Evolutionary conservation across 257 asterid genomes (phyloP).

Genomic region (Lycium ferocissimum): DNA sequence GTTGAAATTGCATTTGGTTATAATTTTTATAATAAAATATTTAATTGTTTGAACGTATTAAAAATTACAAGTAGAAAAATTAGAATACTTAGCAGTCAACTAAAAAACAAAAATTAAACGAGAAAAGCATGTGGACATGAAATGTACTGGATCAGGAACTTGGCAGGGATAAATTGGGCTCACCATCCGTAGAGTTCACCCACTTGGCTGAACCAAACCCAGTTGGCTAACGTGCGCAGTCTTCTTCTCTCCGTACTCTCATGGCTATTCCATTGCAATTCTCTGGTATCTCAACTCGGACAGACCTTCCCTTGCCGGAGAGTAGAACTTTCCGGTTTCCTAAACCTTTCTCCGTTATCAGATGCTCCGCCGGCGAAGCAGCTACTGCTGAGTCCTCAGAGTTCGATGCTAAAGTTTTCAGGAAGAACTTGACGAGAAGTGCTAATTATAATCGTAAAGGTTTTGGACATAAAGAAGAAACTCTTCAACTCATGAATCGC

Average conservation of each 20-base stretch:
- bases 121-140: too few relatives aligned
- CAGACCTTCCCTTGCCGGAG: constrained; percentile 68
- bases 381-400: constrained; percentile 57
- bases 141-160: too few relatives aligned
- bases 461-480: constrained; percentile 79
- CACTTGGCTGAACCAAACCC: too few relatives aligned
- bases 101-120: too few relatives aligned
- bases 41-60: too few relatives aligned
- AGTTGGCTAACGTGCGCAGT: constrained; percentile 46
- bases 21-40: too few relatives aligned
- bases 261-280: constrained; percentile 87
- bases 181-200: not conserved
- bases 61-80: too few relatives aligned
- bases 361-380: constrained; percentile 69
- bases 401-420: constrained; percentile 80
- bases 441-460: constrained; percentile 89
- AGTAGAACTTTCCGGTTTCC: constrained; percentile 48
- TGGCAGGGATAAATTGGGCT: not conserved
- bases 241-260: not conserved
- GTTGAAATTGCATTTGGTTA: too few relatives aligned
- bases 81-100: too few relatives aligned
- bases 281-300: constrained; percentile 54
- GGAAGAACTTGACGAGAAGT: constrained; percentile 90
- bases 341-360: constrained; percentile 60
- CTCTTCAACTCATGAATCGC: constrained; percentile 75